Percentiles rank a stretch among this genome's conserved stretches.
Conservation (phyloP, 805 yeast genomes). For the Torulaspora delbrueckii region DNA sequence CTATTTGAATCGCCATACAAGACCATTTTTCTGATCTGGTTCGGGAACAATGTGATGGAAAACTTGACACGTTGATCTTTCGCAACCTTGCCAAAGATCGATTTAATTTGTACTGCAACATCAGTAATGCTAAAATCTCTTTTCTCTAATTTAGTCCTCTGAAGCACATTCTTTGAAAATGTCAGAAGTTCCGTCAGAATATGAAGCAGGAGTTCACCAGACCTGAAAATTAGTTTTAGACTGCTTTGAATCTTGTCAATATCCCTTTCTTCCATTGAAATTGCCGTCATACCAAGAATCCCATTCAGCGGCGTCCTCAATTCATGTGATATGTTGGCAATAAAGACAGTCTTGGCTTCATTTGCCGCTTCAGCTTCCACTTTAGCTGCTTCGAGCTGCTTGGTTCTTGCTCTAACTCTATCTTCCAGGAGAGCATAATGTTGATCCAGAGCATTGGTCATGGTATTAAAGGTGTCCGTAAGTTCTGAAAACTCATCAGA, state of each 20-base stretch:
- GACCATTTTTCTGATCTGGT: constrained; percentile 53
- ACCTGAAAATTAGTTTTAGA: constrained; percentile 75
- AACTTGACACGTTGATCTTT: constrained; percentile 70
- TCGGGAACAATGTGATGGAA: constrained; percentile 58
- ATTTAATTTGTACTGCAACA: constrained; percentile 75
- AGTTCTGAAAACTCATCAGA: constrained; percentile 84
- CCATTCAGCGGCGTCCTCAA: constrained; percentile 94
- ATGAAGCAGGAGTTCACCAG: constrained; percentile 86
- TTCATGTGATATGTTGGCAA: constrained; percentile 91
- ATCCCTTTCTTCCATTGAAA: constrained; percentile 84
- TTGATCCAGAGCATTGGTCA: constrained; percentile 81
- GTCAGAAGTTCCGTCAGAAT: constrained; percentile 86
- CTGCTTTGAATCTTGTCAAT: constrained; percentile 63
- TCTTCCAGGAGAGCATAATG: constrained; percentile 86
- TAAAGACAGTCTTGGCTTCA: constrained; percentile 91
- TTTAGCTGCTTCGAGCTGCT: constrained; percentile 82
- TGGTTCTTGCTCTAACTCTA: constrained; percentile 79
- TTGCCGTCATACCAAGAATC: constrained; percentile 90
- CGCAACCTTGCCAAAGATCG: constrained; percentile 79
- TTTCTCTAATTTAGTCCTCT: constrained; percentile 76
- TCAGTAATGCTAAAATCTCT: constrained; percentile 76
- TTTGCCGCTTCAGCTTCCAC: constrained; percentile 90
- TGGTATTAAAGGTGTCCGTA: constrained; percentile 82
- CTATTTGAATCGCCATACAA: constrained; percentile 86
- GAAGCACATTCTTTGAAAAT: constrained; percentile 82